Conservation (phyloP, 495 filamentous ascomycete species). For the Penicillium robsamsonii region DNA sequence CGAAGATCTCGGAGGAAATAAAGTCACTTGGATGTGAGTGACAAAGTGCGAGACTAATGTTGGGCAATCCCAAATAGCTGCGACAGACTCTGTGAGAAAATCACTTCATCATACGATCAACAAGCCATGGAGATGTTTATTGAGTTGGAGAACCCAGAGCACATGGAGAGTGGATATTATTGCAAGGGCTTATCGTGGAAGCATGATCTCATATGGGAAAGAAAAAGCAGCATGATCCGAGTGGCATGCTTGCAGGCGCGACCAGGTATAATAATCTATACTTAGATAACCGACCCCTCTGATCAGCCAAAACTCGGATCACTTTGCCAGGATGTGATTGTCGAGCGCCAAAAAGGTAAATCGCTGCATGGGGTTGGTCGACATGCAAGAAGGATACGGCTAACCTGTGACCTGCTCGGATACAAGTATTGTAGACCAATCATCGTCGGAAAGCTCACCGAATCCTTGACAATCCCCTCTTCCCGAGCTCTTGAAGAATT, state of each 20-base stretch:
- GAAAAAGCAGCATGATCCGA: constrained; percentile 6
- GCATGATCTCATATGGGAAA: constrained; percentile 14
- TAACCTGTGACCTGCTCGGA: constrained; percentile 26
- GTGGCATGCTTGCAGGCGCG: constrained; percentile 12
- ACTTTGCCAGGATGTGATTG: constrained; percentile 15
- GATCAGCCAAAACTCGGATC: not conserved
- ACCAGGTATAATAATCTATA: constrained; percentile 25
- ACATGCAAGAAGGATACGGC: constrained; percentile 3
- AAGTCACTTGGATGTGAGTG: constrained; percentile 4
- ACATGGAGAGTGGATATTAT: not conserved
- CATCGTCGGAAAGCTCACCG: not conserved
- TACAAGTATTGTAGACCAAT: constrained; percentile 21
- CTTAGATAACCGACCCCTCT: constrained; percentile 18
- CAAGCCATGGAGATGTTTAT: not conserved
- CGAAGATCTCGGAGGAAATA: constrained; percentile 13
- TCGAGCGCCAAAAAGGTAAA: constrained; percentile 21
- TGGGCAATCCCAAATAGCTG: constrained; percentile 1
- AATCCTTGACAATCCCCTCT: constrained; percentile 16
- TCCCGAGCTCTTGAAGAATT: constrained; percentile 19
- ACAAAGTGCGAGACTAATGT: not conserved
- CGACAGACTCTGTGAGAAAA: not conserved
- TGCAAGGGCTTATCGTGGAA: constrained; percentile 9
- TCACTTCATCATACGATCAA: constrained; percentile 7
- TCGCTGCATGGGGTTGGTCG: constrained; percentile 14
- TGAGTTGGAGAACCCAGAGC: not conserved